phyloP scores from a whole-genome alignment of 768 basidiomycete genomes.

The Fomitopsis pulvina region DNA sequence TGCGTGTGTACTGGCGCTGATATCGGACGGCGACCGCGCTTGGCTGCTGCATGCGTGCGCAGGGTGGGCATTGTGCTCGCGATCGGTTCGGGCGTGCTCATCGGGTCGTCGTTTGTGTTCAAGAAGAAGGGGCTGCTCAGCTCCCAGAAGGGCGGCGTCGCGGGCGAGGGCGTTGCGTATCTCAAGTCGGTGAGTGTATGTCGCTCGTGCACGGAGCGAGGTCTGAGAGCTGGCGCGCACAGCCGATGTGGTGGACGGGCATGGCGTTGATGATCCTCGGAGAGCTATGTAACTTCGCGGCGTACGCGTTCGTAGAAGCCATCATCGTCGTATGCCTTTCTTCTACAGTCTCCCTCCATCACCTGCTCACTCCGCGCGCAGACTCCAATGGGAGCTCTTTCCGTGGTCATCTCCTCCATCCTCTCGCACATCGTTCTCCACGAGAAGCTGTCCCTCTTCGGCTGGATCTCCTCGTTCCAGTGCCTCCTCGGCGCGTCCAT shows the following conservation, averaged over 20 bases:
- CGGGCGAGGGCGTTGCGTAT: slow-evolving; percentile 27
- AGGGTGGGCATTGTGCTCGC: slow-evolving; percentile 28
- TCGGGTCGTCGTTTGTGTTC: slow-evolving; percentile 44
- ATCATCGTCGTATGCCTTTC: slow-evolving; percentile 66
- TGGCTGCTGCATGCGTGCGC: neutral
- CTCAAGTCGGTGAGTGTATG: slow-evolving; percentile 24
- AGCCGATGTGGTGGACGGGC: slow-evolving; percentile 46
- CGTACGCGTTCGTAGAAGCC: slow-evolving; percentile 83
- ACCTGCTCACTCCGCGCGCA: slow-evolving; percentile 16
- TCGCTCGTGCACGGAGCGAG: neutral
- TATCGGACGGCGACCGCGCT: too few relatives aligned
- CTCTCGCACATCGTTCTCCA: slow-evolving; percentile 87
- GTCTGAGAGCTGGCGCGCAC: neutral
- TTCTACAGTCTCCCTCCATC: neutral
- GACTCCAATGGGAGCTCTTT: slow-evolving; percentile 91
- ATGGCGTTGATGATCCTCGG: slow-evolving; percentile 36
- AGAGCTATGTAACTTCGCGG: slow-evolving; percentile 29
- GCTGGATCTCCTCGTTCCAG: slow-evolving; percentile 86
- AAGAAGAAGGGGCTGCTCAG: slow-evolving; percentile 47
- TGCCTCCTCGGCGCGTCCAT: slow-evolving; percentile 85
- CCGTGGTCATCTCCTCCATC: slow-evolving; percentile 89
- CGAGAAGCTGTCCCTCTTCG: slow-evolving; percentile 86
- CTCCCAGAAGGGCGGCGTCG: slow-evolving; percentile 24
- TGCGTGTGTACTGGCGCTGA: too few relatives aligned
- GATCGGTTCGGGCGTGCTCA: slow-evolving; percentile 39